Base-by-base conservation (phyloP, 257 asterid species). In the Pogostemon cablin region DNA sequence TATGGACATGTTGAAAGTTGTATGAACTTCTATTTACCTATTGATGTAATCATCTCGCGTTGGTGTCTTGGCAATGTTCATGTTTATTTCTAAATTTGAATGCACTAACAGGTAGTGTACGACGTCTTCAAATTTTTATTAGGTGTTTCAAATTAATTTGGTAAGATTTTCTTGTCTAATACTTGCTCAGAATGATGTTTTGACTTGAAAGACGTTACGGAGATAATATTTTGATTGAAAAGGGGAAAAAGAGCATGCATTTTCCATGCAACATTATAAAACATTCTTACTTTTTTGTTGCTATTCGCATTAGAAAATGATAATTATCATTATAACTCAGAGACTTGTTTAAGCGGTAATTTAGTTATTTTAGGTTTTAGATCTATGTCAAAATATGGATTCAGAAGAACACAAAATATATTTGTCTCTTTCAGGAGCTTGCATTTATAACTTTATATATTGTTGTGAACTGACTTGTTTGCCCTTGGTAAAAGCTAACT, bases 351-450 rank as follows among this genome's bases (percentile, higher is more conserved):
- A 38, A 35, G 67, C 62, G 43, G 17, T 52, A 69, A 61, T 62
- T 56, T 11, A 12, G 64, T 64, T 35, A 58, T 47, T 68, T 54
- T 53, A 60, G 68, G 60, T 41, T 60, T 47, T 56, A n/a, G 11
- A 53, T 63, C 12, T 17, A 62, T 12, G 56, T n/a, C 10, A 20
- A 63, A 54, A 63, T 42, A 55, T 44, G 72, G 53, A 40, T 44
- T 39, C 37, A 20, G 42, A 42, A 63, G 44, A 60, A 58, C 47
- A 40, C 10, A 58, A 25, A 48, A 44, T 56, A 9, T 34, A 57
- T 72, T 57, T 44, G 67, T 41, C 44, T 17, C 60, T 56, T 75
- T 64, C 15, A 47, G 12, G 62, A 60, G 79, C 61, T 65, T 54
- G 38, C 61, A 50, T 62, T 49, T 70, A 71, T 42, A 50, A 46